phyloP scores from a whole-genome alignment of 768 basidiomycete species.

The Pleurotus tuber-regium region DNA sequence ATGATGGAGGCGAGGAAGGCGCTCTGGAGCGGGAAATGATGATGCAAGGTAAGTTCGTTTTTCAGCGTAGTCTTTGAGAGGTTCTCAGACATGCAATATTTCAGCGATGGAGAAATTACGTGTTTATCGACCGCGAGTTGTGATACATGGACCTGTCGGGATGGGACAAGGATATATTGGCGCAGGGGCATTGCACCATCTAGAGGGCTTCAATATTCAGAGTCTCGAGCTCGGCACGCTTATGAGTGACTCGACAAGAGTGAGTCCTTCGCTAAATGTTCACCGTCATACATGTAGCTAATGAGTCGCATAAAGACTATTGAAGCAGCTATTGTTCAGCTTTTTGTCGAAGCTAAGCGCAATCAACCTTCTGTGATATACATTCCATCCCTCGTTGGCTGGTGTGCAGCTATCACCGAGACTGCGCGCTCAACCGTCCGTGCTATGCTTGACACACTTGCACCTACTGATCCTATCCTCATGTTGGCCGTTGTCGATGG shows the following conservation, averaged over 20 bases:
- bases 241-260: slow-evolving; percentile 85
- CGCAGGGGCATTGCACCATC: slow-evolving; percentile 85
- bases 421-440: slow-evolving; percentile 81
- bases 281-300: slow-evolving; percentile 6
- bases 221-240: slow-evolving; percentile 88
- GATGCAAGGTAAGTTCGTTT: slow-evolving; percentile 65
- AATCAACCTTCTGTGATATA: slow-evolving; percentile 96
- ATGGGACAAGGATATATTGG: slow-evolving; percentile 94
- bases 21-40: slow-evolving; percentile 86
- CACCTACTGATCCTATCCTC: slow-evolving; percentile 92
- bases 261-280: slow-evolving; percentile 34
- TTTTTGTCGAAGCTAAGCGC: slow-evolving; percentile 95
- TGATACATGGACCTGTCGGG: slow-evolving; percentile 77
- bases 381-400: slow-evolving; percentile 83
- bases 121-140: slow-evolving; percentile 84
- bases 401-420: slow-evolving; percentile 85
- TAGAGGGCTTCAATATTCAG: slow-evolving; percentile 96
- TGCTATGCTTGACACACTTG: slow-evolving; percentile 87
- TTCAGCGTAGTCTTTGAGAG: too few relatives aligned
- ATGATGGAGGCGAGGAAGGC: slow-evolving; percentile 68
- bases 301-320: slow-evolving; percentile 50
- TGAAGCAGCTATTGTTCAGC: slow-evolving; percentile 91
- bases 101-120: slow-evolving; percentile 89
- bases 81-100: too few relatives aligned
- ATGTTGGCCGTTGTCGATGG: slow-evolving; percentile 89